These are phyloP conservation scores for Scortechinia acanthostroma DNA, from an alignment of 2,329 filamentous ascomycete genomes.

Conservation along the genomic window DNA sequence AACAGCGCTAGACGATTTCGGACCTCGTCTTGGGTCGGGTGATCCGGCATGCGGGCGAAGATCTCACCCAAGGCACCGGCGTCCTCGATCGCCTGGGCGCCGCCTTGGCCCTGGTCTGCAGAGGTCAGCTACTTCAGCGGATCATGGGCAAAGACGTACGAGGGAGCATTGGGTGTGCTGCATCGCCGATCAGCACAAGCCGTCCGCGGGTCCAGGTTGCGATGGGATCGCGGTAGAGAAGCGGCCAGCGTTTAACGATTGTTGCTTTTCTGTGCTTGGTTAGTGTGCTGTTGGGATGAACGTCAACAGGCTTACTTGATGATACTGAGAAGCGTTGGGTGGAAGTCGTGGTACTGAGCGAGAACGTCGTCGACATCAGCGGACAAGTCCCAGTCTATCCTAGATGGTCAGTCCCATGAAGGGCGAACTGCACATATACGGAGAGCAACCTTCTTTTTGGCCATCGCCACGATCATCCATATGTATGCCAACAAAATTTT, in stretches of 20 bases:
- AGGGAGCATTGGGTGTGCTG: slow-evolving; percentile 27
- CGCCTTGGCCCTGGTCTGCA: slow-evolving; percentile 27
- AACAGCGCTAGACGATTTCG: too few relatives aligned
- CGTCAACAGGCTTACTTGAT: neutral
- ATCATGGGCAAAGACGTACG: slow-evolving; percentile 11
- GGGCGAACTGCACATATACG: too few relatives aligned
- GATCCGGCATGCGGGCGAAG: too few relatives aligned
- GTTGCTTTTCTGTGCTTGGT: slow-evolving; percentile 17
- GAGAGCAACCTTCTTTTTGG: too few relatives aligned
- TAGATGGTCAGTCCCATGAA: too few relatives aligned
- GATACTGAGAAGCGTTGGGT: neutral
- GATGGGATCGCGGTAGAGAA: slow-evolving; percentile 23
- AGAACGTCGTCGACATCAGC: slow-evolving; percentile 15
- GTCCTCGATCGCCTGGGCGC: slow-evolving; percentile 24
- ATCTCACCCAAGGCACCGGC: slow-evolving; percentile 21
- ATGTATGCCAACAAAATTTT: too few relatives aligned
- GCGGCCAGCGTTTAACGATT: slow-evolving; percentile 22
- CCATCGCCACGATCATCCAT: too few relatives aligned
- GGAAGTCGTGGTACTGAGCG: slow-evolving; percentile 24
- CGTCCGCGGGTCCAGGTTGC: slow-evolving; percentile 19
- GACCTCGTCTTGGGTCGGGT: too few relatives aligned
- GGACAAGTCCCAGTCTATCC: too few relatives aligned
- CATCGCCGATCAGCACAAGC: slow-evolving; percentile 23
- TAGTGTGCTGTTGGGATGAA: neutral
- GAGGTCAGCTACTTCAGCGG: neutral